Evolutionary conservation across 1,284 basidiomycete species (phyloP), one percentile per base, ranked within the genome.

Genomic region (Puccinia hordei): DNA sequence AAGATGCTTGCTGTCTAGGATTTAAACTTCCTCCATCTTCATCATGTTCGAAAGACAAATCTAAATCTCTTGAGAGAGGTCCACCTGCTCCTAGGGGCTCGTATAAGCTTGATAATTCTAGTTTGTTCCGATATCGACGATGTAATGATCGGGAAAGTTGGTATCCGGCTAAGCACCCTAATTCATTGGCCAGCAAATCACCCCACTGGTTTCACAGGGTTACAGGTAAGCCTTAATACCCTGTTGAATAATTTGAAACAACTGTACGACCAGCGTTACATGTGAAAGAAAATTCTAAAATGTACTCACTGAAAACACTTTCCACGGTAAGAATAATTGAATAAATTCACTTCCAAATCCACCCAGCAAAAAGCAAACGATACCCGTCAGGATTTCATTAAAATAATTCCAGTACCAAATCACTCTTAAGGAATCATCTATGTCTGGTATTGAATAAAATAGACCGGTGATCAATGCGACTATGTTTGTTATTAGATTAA

Each of bases 361-460:
- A 30, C 75, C 75, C 30, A 78, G 66, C 41, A 78, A 68, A 24
- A 78, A 78, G 44, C 75, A 78, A 57, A 69, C 51, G n/a, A 71
- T 33, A 19, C 33, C 66, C 8, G 65, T 78, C 6, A 66, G 57
- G 44, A 78, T 68, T 55, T 66, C 55, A 46, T 69, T 78, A 46
- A 78, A 78, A 53, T 69, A 68, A 68, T 78, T 69, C 75, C 75
- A 78, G 41, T 78, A 78, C 75, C 75, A 78, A 30, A 78, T 78
- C 33, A 78, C 49, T 68, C 49, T 65, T 13, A 35, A 41, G 9
- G 65, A 78, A 38, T 78, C 61, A 35, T 78, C 75, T 44, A 78
- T 38, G 24, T 78, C 75, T 30, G 63, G 24, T 41, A 78, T 78
- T 55, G 66, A 78, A 59, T 78, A 69, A 69, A 78, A 69, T 41